A percentile compares a stretch with the other conserved stretches of the same genome.
phyloP scores from a whole-genome alignment of 768 basidiomycete genomes.

The Mycena amicta region DNA sequence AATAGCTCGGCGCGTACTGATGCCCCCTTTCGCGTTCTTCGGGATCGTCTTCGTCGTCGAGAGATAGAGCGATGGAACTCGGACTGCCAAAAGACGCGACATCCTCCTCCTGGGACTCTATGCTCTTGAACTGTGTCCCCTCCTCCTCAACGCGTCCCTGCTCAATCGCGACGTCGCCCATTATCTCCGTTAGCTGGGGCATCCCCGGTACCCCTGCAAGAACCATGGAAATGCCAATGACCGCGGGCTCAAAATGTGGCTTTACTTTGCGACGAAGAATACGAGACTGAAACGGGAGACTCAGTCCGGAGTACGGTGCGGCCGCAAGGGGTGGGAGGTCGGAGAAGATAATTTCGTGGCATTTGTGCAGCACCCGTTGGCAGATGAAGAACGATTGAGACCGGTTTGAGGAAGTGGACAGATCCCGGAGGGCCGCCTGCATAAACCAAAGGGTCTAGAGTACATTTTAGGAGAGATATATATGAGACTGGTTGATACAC shows the following conservation, averaged over 20 bases:
- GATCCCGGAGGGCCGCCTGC: constrained; percentile 91
- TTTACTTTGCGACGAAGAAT: constrained; percentile 68
- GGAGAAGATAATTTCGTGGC: constrained; percentile 95
- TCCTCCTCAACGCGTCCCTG: constrained; percentile 81
- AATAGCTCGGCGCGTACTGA: constrained; percentile 26
- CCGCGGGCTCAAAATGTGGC: constrained; percentile 67
- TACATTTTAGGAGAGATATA: constrained; percentile 15
- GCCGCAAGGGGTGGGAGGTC: constrained; percentile 71
- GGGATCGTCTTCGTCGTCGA: constrained; percentile 36
- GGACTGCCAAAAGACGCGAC: constrained; percentile 31
- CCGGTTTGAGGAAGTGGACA: constrained; percentile 57
- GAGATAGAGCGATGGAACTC: constrained; percentile 21
- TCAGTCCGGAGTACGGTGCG: constrained; percentile 68
- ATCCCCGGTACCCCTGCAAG: constrained; percentile 77
- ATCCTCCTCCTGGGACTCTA: constrained; percentile 51
- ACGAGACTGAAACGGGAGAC: constrained; percentile 49
- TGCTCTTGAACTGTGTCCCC: constrained; percentile 49
- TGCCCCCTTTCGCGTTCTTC: constrained; percentile 27
- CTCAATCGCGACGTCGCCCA: constrained; percentile 85
- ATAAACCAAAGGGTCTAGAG: constrained; percentile 96
- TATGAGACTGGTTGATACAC: constrained; percentile 37
- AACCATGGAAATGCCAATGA: constrained; percentile 85
- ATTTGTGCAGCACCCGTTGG: constrained; percentile 85
- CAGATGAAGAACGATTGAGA: constrained; percentile 88
- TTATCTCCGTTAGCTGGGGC: constrained; percentile 70